Evolutionary conservation across 73 alveolate genomes (phyloP).

Genomic region (Blepharisma stoltei): DNA sequence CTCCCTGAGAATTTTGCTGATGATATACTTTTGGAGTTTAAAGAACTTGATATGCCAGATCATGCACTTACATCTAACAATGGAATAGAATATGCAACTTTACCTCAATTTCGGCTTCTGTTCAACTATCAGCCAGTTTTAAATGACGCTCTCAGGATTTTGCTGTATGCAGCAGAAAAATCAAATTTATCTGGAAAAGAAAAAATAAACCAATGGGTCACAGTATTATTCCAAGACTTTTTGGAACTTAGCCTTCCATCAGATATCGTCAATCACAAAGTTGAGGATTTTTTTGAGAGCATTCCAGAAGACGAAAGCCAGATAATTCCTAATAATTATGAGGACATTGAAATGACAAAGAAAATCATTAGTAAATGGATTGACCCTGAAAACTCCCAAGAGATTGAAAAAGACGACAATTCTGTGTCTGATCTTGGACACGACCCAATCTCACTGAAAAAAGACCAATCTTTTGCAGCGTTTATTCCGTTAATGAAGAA

Average conservation of each 20-base stretch:
- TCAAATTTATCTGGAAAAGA: neutral
- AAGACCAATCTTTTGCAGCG: conserved; percentile 4
- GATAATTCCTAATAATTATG: neutral
- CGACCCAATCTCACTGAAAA: conserved; percentile 15
- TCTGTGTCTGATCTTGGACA: conserved; percentile 6
- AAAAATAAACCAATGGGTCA: conserved; percentile 1
- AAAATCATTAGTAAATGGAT: conserved; percentile 10
- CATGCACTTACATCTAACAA: neutral
- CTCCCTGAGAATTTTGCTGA: neutral
- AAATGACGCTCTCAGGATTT: neutral
- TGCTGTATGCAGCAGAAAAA: conserved; percentile 3
- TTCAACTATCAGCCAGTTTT: neutral
- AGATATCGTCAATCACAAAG: neutral
- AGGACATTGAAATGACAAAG: neutral
- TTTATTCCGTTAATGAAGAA: neutral
- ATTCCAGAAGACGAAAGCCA: neutral
- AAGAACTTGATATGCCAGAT: neutral
- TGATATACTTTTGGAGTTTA: conserved; percentile 2
- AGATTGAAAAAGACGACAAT: neutral
- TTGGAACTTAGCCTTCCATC: neutral
- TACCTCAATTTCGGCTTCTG: conserved; percentile 27
- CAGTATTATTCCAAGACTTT: neutral
- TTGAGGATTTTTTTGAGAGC: conserved; percentile 17
- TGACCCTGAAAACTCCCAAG: neutral
- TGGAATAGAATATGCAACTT: conserved; percentile 8